These are phyloP conservation scores for Podaxis rugospora DNA, from an alignment of 768 basidiomycete species.

Conservation along the genomic window DNA sequence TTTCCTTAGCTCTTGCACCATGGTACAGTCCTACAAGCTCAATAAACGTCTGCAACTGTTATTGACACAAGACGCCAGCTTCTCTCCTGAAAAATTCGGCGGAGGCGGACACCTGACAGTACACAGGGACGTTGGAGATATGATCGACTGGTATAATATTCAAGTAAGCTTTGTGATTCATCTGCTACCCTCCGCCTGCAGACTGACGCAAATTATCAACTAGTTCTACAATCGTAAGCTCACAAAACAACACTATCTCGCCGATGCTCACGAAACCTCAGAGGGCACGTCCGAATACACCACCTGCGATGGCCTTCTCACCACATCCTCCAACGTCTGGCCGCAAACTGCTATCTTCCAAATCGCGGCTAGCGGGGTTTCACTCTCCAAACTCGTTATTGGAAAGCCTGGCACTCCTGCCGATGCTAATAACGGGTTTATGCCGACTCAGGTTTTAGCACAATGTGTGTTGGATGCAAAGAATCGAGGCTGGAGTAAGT, in stretches of 20 bases:
- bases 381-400: constrained; percentile 64
- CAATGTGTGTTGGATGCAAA: constrained; percentile 59
- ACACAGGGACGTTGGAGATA: constrained; percentile 45
- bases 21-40: constrained; percentile 23
- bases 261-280: constrained; percentile 17
- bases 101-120: constrained; percentile 56
- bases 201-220: neutral
- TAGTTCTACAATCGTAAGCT: constrained; percentile 43
- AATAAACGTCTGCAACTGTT: neutral
- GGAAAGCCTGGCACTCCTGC: constrained; percentile 59
- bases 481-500: constrained; percentile 61
- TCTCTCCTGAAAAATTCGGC: constrained; percentile 33
- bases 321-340: constrained; percentile 52
- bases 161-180: constrained; percentile 29
- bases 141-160: constrained; percentile 64
- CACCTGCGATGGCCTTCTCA: constrained; percentile 55
- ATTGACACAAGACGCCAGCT: constrained; percentile 26
- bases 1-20: constrained; percentile 42
- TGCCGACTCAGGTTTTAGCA: constrained; percentile 53
- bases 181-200: neutral
- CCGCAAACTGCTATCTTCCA: constrained; percentile 59
- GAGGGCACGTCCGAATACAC: constrained; percentile 66
- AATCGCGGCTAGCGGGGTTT: constrained; percentile 54
- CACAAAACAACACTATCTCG: neutral
- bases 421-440: constrained; percentile 61